Conservation (phyloP, 2,329 filamentous ascomycete genomes). For the Colletotrichum sp. region DNA sequence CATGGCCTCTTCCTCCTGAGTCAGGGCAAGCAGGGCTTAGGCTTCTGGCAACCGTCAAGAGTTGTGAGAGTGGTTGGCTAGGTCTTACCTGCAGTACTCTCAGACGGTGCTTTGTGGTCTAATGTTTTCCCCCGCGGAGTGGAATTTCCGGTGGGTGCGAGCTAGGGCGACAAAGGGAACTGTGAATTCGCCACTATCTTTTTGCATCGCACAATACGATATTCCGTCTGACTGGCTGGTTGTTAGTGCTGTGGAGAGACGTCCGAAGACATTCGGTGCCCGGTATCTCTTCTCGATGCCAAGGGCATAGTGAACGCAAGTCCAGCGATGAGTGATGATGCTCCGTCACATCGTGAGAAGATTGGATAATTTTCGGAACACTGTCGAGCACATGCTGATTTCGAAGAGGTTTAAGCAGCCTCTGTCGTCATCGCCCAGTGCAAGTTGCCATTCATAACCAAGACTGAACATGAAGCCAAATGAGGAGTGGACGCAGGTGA, state of each 20-base stretch:
- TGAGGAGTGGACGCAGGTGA: not conserved
- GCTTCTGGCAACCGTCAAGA: not conserved
- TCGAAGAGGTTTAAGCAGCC: not conserved
- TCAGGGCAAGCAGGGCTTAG: constrained; percentile 8
- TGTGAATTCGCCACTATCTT: constrained; percentile 5
- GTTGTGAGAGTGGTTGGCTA: not conserved
- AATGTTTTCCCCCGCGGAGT: not conserved
- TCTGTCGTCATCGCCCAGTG: constrained; percentile 1
- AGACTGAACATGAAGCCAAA: not conserved
- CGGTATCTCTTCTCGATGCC: not conserved
- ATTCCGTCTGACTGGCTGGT: not conserved
- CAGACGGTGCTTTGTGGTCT: not conserved
- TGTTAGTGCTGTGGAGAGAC: not conserved
- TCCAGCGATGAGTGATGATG: not conserved
- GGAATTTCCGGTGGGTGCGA: not conserved
- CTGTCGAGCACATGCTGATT: not conserved
- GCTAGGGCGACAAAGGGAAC: not conserved
- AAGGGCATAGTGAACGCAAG: not conserved
- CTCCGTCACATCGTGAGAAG: not conserved
- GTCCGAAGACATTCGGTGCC: not conserved
- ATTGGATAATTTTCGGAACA: not conserved
- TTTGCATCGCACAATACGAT: not conserved
- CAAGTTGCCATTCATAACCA: not conserved
- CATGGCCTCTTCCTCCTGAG: not conserved
- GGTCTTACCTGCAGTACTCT: not conserved